phyloP scores from a whole-genome alignment of 1,284 basidiomycete species.

The Exobasidium cylindrosporum region DNA sequence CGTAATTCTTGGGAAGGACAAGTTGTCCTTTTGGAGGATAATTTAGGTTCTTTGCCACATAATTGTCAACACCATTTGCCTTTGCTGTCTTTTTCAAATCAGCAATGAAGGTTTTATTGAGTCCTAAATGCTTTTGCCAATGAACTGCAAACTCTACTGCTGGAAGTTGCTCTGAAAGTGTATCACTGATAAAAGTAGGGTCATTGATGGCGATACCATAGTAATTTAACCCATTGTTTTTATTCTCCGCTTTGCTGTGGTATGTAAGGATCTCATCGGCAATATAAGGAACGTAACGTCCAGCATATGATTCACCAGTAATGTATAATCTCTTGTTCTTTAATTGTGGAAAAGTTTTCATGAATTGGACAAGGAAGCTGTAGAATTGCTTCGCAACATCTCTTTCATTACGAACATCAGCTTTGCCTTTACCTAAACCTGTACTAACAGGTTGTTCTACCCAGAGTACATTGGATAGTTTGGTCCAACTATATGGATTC shows the following conservation, averaged over 20 bases:
- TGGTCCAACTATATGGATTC: conserved; percentile 77
- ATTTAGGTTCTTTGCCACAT: conserved; percentile 36
- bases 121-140: conserved; percentile 16
- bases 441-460: conserved; percentile 81
- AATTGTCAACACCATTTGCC: conserved; percentile 35
- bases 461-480: conserved; percentile 69
- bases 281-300: conserved; percentile 97
- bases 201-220: conserved; percentile 51
- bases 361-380: conserved; percentile 43
- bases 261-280: conserved; percentile 38
- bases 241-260: conserved; percentile 23
- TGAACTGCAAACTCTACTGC: conserved; percentile 22
- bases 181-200: conserved; percentile 35
- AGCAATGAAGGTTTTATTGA: conserved; percentile 22
- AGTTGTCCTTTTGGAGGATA: conserved; percentile 42
- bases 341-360: conserved; percentile 32
- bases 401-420: conserved; percentile 61
- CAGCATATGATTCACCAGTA: conserved; percentile 72
- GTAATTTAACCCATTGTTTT: conserved; percentile 33
- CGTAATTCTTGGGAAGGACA: conserved; percentile 16
- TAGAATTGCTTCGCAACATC: conserved; percentile 55
- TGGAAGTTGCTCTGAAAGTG: conserved; percentile 34
- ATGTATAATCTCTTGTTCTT: conserved; percentile 33
- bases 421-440: conserved; percentile 72
- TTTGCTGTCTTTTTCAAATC: conserved; percentile 26